Evolutionary conservation across 371 early-diverging fungal genomes (phyloP).

Genomic region (Basidiobolus meristosporus): DNA sequence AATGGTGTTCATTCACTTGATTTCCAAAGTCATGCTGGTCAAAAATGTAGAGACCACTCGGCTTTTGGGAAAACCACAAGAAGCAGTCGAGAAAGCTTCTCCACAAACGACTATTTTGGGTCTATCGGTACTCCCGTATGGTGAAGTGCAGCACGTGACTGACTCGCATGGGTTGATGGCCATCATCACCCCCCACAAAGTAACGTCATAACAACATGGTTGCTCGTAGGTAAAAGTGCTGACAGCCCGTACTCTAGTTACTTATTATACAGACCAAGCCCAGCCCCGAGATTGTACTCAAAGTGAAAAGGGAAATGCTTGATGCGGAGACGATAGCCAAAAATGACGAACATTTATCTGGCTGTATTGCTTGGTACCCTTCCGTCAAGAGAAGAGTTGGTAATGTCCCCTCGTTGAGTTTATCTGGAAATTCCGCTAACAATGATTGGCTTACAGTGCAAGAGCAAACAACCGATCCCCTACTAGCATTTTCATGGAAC

Average conservation of each 20-base stretch:
- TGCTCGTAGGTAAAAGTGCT: neutral
- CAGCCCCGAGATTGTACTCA: constrained; percentile 43
- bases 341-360: constrained; percentile 9
- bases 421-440: neutral
- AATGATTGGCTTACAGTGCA: constrained; percentile 4
- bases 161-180: constrained; percentile 53
- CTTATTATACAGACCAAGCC: constrained; percentile 57
- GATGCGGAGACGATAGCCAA: constrained; percentile 8
- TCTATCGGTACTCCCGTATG: constrained; percentile 41
- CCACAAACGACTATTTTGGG: constrained; percentile 32
- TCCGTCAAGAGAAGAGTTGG: constrained; percentile 14
- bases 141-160: constrained; percentile 34
- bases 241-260: constrained; percentile 16
- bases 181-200: constrained; percentile 53
- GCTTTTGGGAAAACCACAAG: constrained; percentile 20
- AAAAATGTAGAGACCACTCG: constrained; percentile 42
- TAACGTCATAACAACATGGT: constrained; percentile 6
- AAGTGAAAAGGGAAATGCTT: constrained; percentile 23
- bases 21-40: constrained; percentile 45
- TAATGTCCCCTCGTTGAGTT: constrained; percentile 1
- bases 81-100: too few relatives aligned
- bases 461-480: constrained; percentile 17
- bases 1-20: constrained; percentile 49
- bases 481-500: constrained; percentile 49
- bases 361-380: constrained; percentile 40